Percentiles rank a stretch among this genome's conserved stretches.
These are phyloP conservation scores for Pythium plurisporium DNA, from an alignment of 352 stramenopile genomes.

Conservation along the genomic window DNA sequence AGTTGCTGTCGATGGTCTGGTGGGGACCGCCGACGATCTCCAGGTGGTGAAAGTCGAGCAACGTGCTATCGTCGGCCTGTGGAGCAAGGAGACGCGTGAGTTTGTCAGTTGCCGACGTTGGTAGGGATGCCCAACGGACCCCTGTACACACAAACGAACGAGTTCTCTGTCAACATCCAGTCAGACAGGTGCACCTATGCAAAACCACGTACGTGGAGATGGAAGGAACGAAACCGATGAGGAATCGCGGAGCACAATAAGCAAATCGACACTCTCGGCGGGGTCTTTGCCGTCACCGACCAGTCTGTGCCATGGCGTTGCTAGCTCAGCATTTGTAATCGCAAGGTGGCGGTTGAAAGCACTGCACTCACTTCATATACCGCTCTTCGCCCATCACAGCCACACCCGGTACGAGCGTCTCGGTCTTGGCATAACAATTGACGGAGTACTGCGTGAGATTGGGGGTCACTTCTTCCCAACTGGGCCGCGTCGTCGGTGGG, in stretches of 20 bases:
- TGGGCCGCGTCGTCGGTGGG: constrained; percentile 65
- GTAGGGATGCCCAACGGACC: background rate
- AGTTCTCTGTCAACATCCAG: background rate
- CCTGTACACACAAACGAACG: background rate
- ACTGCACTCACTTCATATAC: constrained; percentile 48
- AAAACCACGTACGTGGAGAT: constrained; percentile 15
- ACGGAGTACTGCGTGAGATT: constrained; percentile 80
- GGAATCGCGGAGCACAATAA: constrained; percentile 63
- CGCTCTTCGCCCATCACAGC: constrained; percentile 43
- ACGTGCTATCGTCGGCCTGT: background rate
- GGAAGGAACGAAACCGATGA: constrained; percentile 37
- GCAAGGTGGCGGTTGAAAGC: too few species aligned
- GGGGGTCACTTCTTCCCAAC: constrained; percentile 33
- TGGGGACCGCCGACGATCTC: constrained; percentile 61
- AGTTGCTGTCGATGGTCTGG: constrained; percentile 33
- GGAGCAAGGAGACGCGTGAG: background rate
- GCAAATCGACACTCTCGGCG: constrained; percentile 40
- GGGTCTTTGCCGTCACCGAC: constrained; percentile 56
- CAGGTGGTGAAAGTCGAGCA: constrained; percentile 23
- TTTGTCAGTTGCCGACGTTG: background rate
- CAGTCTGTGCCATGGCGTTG: constrained; percentile 26
- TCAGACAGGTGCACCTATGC: background rate
- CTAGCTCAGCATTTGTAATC: background rate
- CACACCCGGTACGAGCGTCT: constrained; percentile 32
- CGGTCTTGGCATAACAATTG: constrained; percentile 60